phyloP scores from a whole-genome alignment of 2,329 filamentous ascomycete genomes.

The Cladosporium austrohemisphaericum region DNA sequence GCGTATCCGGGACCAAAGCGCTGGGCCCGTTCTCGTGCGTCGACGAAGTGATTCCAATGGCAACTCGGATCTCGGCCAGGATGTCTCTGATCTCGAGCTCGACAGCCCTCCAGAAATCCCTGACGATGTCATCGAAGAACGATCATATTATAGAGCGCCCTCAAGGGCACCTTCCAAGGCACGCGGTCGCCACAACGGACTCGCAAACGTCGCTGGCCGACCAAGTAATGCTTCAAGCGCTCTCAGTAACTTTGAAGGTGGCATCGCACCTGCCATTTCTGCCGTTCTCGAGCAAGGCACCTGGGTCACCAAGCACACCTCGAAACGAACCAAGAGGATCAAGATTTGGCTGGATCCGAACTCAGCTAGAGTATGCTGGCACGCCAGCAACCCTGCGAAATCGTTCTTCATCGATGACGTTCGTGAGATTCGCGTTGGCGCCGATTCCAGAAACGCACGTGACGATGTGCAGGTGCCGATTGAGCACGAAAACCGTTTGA shows the following conservation, averaged over 20 bases:
- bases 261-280: conserved; percentile 70
- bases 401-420: conserved; percentile 94
- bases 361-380: conserved; percentile 84
- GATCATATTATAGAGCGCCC: conserved; percentile 15
- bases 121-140: conserved; percentile 38
- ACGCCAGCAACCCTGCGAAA: conserved; percentile 72
- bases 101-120: conserved; percentile 56
- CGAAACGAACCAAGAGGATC: conserved; percentile 70
- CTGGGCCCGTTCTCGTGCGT: conserved; percentile 82
- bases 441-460: conserved; percentile 82
- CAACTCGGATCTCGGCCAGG: conserved; percentile 47
- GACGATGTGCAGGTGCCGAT: conserved; percentile 73
- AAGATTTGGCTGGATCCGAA: conserved; percentile 76
- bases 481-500: conserved; percentile 68
- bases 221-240: conserved; percentile 31
- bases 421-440: conserved; percentile 78
- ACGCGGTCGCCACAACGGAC: conserved; percentile 35
- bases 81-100: conserved; percentile 49
- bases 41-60: conserved; percentile 86
- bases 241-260: conserved; percentile 36
- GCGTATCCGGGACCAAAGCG: conserved; percentile 74
- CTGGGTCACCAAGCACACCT: conserved; percentile 75
- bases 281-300: conserved; percentile 74
- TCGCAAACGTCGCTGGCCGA: conserved; percentile 39
- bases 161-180: conserved; percentile 19